phyloP scores from a whole-genome alignment of 169 alveolate genomes.

The Plasmodium coatneyi region DNA sequence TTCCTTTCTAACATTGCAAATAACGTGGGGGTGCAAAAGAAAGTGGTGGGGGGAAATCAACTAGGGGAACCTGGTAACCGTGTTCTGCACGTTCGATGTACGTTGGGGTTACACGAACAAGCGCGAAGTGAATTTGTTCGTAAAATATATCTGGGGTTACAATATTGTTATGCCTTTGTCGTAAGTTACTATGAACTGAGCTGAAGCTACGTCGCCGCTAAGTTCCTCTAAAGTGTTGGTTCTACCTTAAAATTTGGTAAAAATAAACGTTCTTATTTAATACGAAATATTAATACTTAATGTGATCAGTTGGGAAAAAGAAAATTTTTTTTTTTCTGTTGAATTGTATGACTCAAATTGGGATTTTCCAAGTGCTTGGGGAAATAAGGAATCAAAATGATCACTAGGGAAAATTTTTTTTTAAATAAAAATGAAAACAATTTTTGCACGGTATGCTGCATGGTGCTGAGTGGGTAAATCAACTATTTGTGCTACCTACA shows the following conservation, averaged over 20 bases:
- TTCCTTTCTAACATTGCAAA: slow-evolving; percentile 4
- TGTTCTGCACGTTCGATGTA: background rate
- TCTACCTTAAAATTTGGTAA: background rate
- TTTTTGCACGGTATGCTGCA: background rate
- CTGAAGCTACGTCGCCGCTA: background rate
- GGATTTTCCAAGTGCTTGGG: background rate
- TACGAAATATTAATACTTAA: background rate
- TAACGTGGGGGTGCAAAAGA: background rate
- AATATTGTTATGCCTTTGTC: background rate
- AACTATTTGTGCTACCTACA: background rate
- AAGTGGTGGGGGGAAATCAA: background rate
- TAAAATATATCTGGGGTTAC: background rate
- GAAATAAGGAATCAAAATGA: background rate
- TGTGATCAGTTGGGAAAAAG: background rate
- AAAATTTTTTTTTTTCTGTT: too few relatives aligned
- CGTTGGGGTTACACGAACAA: background rate
- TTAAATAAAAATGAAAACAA: background rate
- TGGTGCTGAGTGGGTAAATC: background rate
- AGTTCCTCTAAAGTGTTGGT: background rate
- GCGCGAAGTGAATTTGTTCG: background rate
- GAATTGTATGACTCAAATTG: background rate
- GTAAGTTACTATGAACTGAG: background rate
- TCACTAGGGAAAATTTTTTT: background rate
- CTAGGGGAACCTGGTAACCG: background rate
- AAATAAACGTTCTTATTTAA: background rate